Percentiles rank a stretch among this genome's conserved stretches.
These are phyloP conservation scores for Talaromyces albobiverticillius DNA, from an alignment of 2,329 filamentous ascomycete genomes.

Conservation along the genomic window DNA sequence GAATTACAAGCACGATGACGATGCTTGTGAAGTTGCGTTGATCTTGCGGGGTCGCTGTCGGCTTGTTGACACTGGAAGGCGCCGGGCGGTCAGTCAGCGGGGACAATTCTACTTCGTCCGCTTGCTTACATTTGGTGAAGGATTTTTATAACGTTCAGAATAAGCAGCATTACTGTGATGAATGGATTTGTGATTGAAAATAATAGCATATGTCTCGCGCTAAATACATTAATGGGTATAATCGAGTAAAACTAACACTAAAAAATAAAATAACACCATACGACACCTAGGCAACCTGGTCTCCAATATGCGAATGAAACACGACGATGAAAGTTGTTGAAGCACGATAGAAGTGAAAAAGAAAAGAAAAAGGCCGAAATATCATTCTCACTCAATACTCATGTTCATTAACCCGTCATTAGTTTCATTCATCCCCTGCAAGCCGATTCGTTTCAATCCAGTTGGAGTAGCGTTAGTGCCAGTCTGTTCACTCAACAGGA, in stretches of 20 bases:
- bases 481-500: constrained; percentile 43
- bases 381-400: constrained; percentile 78
- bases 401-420: constrained; percentile 94
- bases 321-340: background rate
- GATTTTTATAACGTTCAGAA: background rate
- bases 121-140: background rate
- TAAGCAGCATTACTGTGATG: background rate
- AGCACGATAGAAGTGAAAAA: background rate
- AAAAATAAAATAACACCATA: background rate
- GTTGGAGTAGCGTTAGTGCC: constrained; percentile 44
- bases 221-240: constrained; percentile 1
- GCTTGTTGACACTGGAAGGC: constrained; percentile 6
- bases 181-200: background rate
- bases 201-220: background rate
- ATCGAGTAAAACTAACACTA: background rate
- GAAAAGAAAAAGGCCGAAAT: background rate
- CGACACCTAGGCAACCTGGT: background rate
- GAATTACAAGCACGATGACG: background rate
- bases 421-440: constrained; percentile 95
- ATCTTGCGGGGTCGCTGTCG: constrained; percentile 8
- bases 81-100: too few relatives aligned
- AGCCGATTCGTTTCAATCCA: constrained; percentile 65
- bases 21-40: background rate
- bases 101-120: background rate
- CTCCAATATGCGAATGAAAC: background rate